Evolutionary conservation across 1,284 basidiomycete species (phyloP).

Genomic region (Malassezia psittaci): DNA sequence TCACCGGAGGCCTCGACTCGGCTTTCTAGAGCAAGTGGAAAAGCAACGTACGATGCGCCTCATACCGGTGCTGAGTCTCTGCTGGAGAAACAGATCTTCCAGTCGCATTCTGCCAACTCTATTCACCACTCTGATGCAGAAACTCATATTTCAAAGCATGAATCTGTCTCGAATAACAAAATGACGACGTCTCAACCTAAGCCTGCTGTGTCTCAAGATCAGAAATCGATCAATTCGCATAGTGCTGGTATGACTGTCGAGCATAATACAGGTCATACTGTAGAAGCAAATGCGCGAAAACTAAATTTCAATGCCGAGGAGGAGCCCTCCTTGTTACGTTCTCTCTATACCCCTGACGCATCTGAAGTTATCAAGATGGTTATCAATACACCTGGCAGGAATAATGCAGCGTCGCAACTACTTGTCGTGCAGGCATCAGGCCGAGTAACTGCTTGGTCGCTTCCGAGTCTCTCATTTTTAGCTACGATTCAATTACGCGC

Average conservation of each 20-base stretch:
- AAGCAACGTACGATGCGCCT: background rate
- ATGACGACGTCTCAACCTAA: too few relatives aligned
- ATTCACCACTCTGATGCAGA: background rate
- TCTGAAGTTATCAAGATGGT: constrained; percentile 1
- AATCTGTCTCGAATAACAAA: background rate
- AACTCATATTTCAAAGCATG: background rate
- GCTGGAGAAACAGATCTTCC: constrained; percentile 10
- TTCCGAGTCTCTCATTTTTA: background rate
- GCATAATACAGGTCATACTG: background rate
- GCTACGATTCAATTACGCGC: constrained; percentile 1
- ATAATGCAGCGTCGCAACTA: background rate
- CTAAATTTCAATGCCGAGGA: background rate
- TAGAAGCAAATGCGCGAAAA: background rate
- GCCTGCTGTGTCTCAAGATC: background rate
- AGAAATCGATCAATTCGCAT: background rate
- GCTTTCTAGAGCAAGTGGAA: background rate
- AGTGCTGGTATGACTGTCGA: background rate
- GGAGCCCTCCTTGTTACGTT: background rate
- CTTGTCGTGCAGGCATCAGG: constrained; percentile 14
- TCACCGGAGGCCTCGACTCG: background rate
- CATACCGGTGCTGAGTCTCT: constrained; percentile 9
- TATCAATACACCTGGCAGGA: background rate
- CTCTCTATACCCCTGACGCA: constrained; percentile 8
- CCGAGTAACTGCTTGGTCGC: constrained; percentile 10
- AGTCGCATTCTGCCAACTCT: background rate